phyloP scores from a whole-genome alignment of 495 filamentous ascomycete species.

The Cairneyella variabilis region DNA sequence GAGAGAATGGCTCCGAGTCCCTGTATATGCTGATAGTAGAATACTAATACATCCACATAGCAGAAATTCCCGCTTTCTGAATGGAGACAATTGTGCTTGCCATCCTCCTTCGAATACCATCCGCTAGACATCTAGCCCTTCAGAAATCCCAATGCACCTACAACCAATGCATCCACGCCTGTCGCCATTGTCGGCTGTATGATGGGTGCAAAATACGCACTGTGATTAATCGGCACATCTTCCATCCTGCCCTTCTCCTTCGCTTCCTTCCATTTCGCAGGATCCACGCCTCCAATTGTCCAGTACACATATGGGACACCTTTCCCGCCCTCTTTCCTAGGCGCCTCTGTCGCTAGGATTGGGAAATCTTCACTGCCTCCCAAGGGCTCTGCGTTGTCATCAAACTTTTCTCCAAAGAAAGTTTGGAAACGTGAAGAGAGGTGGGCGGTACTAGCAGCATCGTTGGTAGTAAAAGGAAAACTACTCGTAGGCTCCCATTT shows the following conservation, averaged over 20 bases:
- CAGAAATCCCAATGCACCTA: constrained; percentile 49
- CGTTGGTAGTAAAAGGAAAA: constrained; percentile 51
- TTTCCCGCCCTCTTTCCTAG: constrained; percentile 26
- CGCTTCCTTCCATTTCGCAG: constrained; percentile 17
- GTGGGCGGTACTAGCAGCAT: constrained; percentile 34
- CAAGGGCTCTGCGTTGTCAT: constrained; percentile 20
- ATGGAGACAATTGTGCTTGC: no score
- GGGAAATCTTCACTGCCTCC: constrained; percentile 53
- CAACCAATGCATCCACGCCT: constrained; percentile 51
- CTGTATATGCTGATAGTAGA: no score
- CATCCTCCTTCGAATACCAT: no score
- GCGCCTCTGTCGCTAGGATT: constrained; percentile 43
- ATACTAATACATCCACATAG: no score
- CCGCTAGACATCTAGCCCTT: no score
- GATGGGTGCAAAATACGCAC: constrained; percentile 54
- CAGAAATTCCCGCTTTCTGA: no score
- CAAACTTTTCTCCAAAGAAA: constrained; percentile 37
- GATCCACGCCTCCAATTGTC: constrained; percentile 49
- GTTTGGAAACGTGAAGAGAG: constrained; percentile 38
- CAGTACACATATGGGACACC: constrained; percentile 52
- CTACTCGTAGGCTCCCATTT: constrained; percentile 31
- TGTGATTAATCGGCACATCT: constrained; percentile 53
- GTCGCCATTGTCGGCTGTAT: constrained; percentile 56
- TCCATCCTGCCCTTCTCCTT: constrained; percentile 38
- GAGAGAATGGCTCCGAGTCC: no score